Evolutionary conservation across 108 stramenopile species (phyloP).

Genomic region (Epithemia pelagica): DNA sequence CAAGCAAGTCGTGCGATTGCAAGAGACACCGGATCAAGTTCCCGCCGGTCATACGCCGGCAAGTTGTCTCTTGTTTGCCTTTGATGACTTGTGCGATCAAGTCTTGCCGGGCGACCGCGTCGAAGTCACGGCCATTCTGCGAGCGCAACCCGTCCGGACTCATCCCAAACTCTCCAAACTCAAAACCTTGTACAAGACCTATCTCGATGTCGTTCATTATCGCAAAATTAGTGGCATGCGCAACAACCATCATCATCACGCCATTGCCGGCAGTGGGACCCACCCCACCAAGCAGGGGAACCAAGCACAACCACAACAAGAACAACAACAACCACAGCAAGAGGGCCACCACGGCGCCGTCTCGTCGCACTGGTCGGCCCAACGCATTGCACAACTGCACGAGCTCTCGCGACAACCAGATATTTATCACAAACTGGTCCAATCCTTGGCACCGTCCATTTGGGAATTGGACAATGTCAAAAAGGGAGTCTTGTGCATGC

Average conservation of each 20-base stretch:
- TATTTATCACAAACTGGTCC: slow-evolving; percentile 81
- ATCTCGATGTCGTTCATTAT: slow-evolving; percentile 97
- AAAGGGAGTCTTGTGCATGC: slow-evolving; percentile 95
- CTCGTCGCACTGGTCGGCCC: slow-evolving; percentile 27
- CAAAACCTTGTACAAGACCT: slow-evolving; percentile 94
- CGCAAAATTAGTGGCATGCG: slow-evolving; percentile 47
- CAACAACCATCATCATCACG: background rate
- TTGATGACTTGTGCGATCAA: slow-evolving; percentile 96
- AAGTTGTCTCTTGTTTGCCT: slow-evolving; percentile 88
- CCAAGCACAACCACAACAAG: slow-evolving; percentile 19
- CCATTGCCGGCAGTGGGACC: background rate
- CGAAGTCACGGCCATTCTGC: slow-evolving; percentile 94
- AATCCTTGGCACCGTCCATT: slow-evolving; percentile 93
- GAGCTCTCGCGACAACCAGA: slow-evolving; percentile 59
- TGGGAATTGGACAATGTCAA: slow-evolving; percentile 99
- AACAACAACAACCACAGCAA: too few species aligned
- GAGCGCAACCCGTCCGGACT: slow-evolving; percentile 87
- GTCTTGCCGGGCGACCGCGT: slow-evolving; percentile 96
- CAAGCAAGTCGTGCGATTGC: slow-evolving; percentile 96
- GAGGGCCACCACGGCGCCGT: slow-evolving; percentile 15
- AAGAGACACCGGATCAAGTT: slow-evolving; percentile 97
- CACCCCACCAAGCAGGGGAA: slow-evolving; percentile 2
- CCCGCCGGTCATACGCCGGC: slow-evolving; percentile 99
- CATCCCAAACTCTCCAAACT: slow-evolving; percentile 86
- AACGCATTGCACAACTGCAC: slow-evolving; percentile 64